These are phyloP conservation scores for Boletus sp. DNA, from an alignment of 1,284 basidiomycete genomes.

Conservation along the genomic window DNA sequence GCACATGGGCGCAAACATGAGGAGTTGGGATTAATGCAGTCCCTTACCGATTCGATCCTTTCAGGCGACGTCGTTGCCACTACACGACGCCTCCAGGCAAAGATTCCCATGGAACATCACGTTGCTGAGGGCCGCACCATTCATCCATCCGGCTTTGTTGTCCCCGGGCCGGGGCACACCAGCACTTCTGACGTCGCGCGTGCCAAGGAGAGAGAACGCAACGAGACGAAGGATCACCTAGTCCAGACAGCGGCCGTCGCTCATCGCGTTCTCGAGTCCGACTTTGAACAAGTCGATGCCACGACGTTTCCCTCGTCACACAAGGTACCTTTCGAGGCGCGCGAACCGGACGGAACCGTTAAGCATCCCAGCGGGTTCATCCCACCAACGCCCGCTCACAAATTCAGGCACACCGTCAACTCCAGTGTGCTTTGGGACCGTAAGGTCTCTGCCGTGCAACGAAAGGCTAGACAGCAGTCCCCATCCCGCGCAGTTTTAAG, in stretches of 20 bases:
- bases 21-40: slow-evolving; percentile 22
- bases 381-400: slow-evolving; percentile 35
- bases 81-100: slow-evolving; percentile 26
- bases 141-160: slow-evolving; percentile 33
- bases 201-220: slow-evolving; percentile 25
- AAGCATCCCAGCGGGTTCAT: slow-evolving; percentile 37
- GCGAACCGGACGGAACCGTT: slow-evolving; percentile 31
- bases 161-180: slow-evolving; percentile 30
- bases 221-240: slow-evolving; percentile 18
- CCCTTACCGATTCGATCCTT: slow-evolving; percentile 25
- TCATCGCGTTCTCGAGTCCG: slow-evolving; percentile 32
- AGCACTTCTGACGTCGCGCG: slow-evolving; percentile 24
- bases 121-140: slow-evolving; percentile 20
- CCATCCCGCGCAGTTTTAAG: slow-evolving; percentile 17
- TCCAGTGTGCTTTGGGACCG: slow-evolving; percentile 16
- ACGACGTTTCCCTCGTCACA: slow-evolving; percentile 24
- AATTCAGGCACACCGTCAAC: slow-evolving; percentile 26
- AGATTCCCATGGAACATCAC: slow-evolving; percentile 29
- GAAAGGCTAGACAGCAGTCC: slow-evolving; percentile 11
- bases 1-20: slow-evolving; percentile 3
- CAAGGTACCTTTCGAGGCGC: slow-evolving; percentile 37
- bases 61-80: slow-evolving; percentile 27
- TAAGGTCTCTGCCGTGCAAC: slow-evolving; percentile 14
- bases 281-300: slow-evolving; percentile 25
- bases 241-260: slow-evolving; percentile 33